Evolutionary conservation across 805 yeast species (phyloP).

Genomic region (Candida pini): DNA sequence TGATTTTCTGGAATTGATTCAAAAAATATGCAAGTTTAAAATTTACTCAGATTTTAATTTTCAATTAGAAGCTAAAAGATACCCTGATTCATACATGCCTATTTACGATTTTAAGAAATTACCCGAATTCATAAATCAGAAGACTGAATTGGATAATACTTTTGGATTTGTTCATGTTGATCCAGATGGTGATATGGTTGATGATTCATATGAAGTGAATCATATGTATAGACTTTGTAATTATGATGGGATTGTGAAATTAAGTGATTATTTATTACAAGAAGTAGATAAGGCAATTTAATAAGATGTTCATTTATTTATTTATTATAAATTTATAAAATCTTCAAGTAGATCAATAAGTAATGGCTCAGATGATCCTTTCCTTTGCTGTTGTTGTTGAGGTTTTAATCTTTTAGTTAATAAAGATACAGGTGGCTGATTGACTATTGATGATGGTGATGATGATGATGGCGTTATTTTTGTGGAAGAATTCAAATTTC

Average conservation of each 20-base stretch:
- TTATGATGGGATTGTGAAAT: slow-evolving; percentile 42
- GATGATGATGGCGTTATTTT: too few relatives aligned
- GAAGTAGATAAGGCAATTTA: slow-evolving; percentile 24
- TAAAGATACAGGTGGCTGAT: too few relatives aligned
- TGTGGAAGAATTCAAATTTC: slow-evolving; percentile 9
- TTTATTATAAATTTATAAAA: slow-evolving; percentile 28
- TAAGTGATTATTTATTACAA: slow-evolving; percentile 47
- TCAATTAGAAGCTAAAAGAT: slow-evolving; percentile 49
- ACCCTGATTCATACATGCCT: slow-evolving; percentile 54
- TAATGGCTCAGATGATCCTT: slow-evolving; percentile 27
- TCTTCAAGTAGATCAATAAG: slow-evolving; percentile 43
- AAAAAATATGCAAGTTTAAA: slow-evolving; percentile 16
- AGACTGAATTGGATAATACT: slow-evolving; percentile 64
- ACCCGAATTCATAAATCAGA: slow-evolving; percentile 50
- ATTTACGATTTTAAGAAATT: slow-evolving; percentile 63
- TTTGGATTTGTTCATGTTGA: slow-evolving; percentile 66
- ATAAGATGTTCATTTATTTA: not conserved
- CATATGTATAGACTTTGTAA: slow-evolving; percentile 50
- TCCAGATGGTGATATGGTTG: slow-evolving; percentile 46
- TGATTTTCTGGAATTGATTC: slow-evolving; percentile 20
- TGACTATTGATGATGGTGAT: too few relatives aligned
- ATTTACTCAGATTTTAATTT: slow-evolving; percentile 45
- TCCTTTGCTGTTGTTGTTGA: slow-evolving; percentile 24
- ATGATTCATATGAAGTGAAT: slow-evolving; percentile 52
- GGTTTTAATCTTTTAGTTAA: too few relatives aligned